Percentiles rank a stretch among this genome's conserved stretches.
phyloP scores from a whole-genome alignment of 2,329 filamentous ascomycete genomes.

The Bertia moriformis region DNA sequence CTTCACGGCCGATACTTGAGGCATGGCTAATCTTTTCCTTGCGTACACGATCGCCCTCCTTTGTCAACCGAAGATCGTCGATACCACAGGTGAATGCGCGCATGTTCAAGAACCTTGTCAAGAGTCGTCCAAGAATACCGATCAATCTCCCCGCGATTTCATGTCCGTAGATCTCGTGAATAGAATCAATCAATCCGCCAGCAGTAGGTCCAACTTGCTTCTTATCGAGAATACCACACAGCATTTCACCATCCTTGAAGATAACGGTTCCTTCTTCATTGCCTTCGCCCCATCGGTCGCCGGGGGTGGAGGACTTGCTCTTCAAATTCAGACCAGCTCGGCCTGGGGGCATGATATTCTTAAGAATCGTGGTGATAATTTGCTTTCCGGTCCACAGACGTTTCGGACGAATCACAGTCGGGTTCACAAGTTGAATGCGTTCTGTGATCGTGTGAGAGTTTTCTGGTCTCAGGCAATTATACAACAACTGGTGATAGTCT shows the following conservation, averaged over 20 bases:
- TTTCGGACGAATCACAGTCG: conserved; percentile 68
- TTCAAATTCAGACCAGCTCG: conserved; percentile 67
- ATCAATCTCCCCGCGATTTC: conserved; percentile 74
- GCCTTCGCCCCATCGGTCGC: conserved; percentile 64
- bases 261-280: conserved; percentile 69
- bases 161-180: conserved; percentile 88
- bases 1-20: conserved; percentile 56
- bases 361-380: conserved; percentile 78
- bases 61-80: conserved; percentile 79
- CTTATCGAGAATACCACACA: conserved; percentile 89
- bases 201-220: conserved; percentile 78
- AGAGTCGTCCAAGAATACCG: conserved; percentile 72
- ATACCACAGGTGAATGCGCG: conserved; percentile 94
- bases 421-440: conserved; percentile 65
- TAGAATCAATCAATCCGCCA: conserved; percentile 77
- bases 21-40: conserved; percentile 55
- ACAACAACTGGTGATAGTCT: conserved; percentile 87
- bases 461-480: conserved; percentile 77
- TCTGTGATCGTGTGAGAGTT: conserved; percentile 70
- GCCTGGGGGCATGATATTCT: conserved; percentile 71
- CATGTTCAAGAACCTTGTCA: conserved; percentile 85
- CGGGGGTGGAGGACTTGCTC: conserved; percentile 64
- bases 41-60: conserved; percentile 60
- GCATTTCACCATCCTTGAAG: conserved; percentile 73
- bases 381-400: conserved; percentile 92